Conservation (phyloP, 2,329 filamentous ascomycete genomes). For the Pseudopithomyces maydicus region DNA sequence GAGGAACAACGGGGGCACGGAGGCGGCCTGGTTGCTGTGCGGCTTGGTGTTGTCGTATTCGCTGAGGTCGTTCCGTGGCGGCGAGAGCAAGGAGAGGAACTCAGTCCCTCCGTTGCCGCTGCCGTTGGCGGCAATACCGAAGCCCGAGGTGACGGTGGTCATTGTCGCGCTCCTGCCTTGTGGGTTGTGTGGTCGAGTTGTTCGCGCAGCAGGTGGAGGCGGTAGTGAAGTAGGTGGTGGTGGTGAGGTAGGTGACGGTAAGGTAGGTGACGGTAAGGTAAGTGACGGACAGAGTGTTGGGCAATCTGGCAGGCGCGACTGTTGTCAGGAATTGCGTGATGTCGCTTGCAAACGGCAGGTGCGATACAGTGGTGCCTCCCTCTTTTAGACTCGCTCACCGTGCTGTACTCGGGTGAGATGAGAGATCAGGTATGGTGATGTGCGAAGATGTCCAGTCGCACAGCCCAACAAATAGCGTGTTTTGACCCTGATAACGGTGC, state of each 20-base stretch:
- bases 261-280: neutral
- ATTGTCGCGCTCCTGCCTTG: neutral
- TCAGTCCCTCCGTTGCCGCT: constrained; percentile 36
- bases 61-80: constrained; percentile 40
- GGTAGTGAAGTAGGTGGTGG: neutral
- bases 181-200: no score
- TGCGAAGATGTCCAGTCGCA: neutral
- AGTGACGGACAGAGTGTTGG: neutral
- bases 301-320: neutral
- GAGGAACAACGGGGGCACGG: constrained; percentile 52
- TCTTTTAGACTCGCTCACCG: neutral
- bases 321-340: constrained; percentile 6
- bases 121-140: constrained; percentile 20
- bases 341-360: constrained; percentile 1
- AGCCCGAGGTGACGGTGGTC: constrained; percentile 14
- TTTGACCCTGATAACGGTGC: neutral
- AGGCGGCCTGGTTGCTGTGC: constrained; percentile 37
- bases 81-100: constrained; percentile 46
- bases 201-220: neutral
- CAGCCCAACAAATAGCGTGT: constrained; percentile 7
- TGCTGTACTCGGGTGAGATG: neutral
- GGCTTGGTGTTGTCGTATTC: constrained; percentile 44
- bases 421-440: neutral
- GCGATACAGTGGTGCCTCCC: neutral
- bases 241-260: neutral